phyloP scores from a whole-genome alignment of 495 filamentous ascomycete species.

The Aspergillus ostianus region DNA sequence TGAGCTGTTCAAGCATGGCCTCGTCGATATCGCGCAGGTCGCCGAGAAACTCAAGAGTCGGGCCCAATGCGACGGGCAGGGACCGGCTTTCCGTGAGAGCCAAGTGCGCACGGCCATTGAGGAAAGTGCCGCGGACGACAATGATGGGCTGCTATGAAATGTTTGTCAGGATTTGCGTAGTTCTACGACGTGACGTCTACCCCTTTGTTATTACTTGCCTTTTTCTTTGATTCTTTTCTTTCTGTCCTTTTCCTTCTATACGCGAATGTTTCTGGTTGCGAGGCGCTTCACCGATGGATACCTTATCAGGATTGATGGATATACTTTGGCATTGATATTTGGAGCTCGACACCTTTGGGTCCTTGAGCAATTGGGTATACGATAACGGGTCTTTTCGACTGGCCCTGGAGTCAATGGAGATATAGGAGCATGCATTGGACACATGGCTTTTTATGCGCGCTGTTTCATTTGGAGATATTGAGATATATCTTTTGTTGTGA shows the following conservation, averaged over 20 bases:
- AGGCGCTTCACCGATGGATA: slow-evolving; percentile 5
- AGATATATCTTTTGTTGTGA: background rate
- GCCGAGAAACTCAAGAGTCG: slow-evolving; percentile 68
- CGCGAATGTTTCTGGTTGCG: background rate
- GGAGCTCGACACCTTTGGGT: background rate
- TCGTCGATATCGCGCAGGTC: slow-evolving; percentile 82
- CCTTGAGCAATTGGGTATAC: background rate
- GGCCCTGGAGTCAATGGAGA: background rate
- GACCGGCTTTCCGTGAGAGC: slow-evolving; percentile 83
- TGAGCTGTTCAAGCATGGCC: slow-evolving; percentile 71
- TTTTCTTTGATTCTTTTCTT: no score
- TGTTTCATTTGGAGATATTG: background rate
- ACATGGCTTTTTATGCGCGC: no score
- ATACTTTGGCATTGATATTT: slow-evolving; percentile 10
- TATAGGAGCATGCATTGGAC: background rate
- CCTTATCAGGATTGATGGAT: slow-evolving; percentile 9
- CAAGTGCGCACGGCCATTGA: slow-evolving; percentile 73
- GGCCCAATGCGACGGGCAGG: slow-evolving; percentile 87
- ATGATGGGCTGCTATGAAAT: slow-evolving; percentile 69
- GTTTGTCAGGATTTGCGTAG: slow-evolving; percentile 7
- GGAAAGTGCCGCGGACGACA: slow-evolving; percentile 67
- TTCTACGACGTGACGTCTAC: slow-evolving; percentile 8
- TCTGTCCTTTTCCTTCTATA: background rate
- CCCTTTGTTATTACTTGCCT: slow-evolving; percentile 1
- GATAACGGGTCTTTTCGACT: background rate